Evolutionary conservation across 768 basidiomycete genomes (phyloP).

Genomic region (Sarcodon sp.): DNA sequence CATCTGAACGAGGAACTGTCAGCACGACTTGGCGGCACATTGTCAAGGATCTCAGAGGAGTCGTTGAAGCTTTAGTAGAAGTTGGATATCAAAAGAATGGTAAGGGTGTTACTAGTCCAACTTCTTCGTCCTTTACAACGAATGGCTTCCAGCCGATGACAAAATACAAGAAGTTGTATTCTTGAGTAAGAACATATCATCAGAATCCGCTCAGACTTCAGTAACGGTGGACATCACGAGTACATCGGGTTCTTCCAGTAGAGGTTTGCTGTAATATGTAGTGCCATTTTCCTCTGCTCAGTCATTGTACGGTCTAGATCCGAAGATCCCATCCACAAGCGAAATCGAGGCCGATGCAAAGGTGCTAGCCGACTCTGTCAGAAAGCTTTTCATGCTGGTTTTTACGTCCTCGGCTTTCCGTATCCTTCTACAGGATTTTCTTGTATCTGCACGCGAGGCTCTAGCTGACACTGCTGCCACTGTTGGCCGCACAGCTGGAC

Average conservation of each 20-base stretch:
- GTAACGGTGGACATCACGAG: slow-evolving; percentile 5
- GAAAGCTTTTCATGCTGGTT: slow-evolving; percentile 5
- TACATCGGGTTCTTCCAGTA: not conserved
- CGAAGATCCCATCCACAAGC: slow-evolving; percentile 5
- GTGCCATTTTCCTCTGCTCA: not conserved
- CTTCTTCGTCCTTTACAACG: not conserved
- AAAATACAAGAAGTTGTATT: slow-evolving; percentile 12
- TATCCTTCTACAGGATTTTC: slow-evolving; percentile 10
- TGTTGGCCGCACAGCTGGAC: slow-evolving; percentile 6
- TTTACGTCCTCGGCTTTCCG: slow-evolving; percentile 13
- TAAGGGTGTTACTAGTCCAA: slow-evolving; percentile 2
- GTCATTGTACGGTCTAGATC: slow-evolving; percentile 1
- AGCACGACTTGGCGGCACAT: slow-evolving; percentile 2
- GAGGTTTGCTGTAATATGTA: not conserved
- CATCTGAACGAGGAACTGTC: not conserved
- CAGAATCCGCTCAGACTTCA: slow-evolving; percentile 8
- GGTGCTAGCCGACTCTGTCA: slow-evolving; percentile 5
- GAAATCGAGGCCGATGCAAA: slow-evolving; percentile 7
- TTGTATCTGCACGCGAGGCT: slow-evolving; percentile 9
- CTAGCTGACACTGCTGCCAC: slow-evolving; percentile 9
- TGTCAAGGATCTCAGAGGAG: slow-evolving; percentile 3
- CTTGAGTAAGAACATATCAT: slow-evolving; percentile 3
- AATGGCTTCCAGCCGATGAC: slow-evolving; percentile 9
- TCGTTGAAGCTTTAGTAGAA: slow-evolving; percentile 7
- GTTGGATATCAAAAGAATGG: slow-evolving; percentile 15